A percentile compares a stretch with the other conserved stretches of the same genome.
Conservation (phyloP, 768 basidiomycete species). For the Auriscalpium vulgare region DNA sequence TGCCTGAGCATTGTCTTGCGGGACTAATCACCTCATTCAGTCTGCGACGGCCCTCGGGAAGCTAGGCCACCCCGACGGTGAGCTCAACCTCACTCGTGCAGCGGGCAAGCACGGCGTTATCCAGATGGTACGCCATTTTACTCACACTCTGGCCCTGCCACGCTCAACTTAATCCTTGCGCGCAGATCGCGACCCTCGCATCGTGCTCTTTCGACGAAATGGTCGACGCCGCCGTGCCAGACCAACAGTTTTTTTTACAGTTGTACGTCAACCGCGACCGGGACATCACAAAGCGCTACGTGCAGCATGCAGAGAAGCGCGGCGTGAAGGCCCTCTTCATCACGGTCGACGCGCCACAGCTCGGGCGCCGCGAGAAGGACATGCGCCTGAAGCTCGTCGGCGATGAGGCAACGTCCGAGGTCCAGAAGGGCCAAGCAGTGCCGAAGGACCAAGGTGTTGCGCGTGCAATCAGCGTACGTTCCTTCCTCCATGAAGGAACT, state of each 20-base stretch:
- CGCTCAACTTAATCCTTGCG: not conserved
- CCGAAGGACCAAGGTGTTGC: slow-evolving; percentile 2
- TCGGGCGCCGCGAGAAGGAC: slow-evolving; percentile 82
- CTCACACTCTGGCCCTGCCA: too few relatives aligned
- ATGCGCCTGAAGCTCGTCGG: not conserved
- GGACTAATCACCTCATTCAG: slow-evolving; percentile 17
- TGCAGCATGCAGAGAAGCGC: slow-evolving; percentile 81
- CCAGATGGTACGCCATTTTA: slow-evolving; percentile 48
- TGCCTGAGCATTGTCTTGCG: not conserved
- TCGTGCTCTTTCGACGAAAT: slow-evolving; percentile 95
- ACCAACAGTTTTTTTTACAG: slow-evolving; percentile 80
- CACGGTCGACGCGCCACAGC: slow-evolving; percentile 93
- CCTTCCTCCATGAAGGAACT: not conserved
- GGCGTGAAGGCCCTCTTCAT: slow-evolving; percentile 92
- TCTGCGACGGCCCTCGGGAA: slow-evolving; percentile 87
- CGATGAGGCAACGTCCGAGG: not conserved
- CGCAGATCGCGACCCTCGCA: slow-evolving; percentile 91
- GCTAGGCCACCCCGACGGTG: slow-evolving; percentile 91
- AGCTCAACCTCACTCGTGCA: slow-evolving; percentile 81
- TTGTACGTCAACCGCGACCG: slow-evolving; percentile 88
- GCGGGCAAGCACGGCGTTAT: slow-evolving; percentile 71
- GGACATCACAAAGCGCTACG: slow-evolving; percentile 72
- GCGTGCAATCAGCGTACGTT: slow-evolving; percentile 2
- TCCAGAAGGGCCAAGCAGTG: not conserved
- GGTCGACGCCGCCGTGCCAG: slow-evolving; percentile 68